These are phyloP conservation scores for Scytalidium lignicola DNA, from an alignment of 2,329 filamentous ascomycete genomes.

Conservation along the genomic window DNA sequence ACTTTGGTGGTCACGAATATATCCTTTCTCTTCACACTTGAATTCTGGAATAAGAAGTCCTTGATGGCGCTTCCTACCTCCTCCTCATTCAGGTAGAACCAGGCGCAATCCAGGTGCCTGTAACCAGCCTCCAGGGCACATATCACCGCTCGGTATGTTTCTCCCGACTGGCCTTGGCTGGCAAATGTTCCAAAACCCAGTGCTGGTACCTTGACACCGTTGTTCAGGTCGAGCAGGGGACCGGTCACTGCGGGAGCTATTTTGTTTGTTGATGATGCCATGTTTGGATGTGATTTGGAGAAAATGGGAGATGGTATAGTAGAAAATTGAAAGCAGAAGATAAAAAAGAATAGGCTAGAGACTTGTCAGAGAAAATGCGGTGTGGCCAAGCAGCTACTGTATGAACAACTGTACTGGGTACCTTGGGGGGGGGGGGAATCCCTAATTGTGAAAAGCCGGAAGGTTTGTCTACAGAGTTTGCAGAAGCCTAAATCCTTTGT, in stretches of 20 bases:
- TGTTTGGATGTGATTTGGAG: not conserved
- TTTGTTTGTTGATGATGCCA: conserved; percentile 9
- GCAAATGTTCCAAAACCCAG: conserved; percentile 40
- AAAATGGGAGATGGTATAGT: not conserved
- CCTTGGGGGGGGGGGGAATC: too few relatives aligned
- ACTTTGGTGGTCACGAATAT: conserved; percentile 83
- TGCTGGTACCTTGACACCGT: conserved; percentile 32
- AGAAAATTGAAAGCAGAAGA: too few relatives aligned
- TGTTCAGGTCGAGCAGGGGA: conserved; percentile 29
- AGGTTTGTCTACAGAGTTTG: too few relatives aligned
- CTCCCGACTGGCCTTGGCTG: conserved; percentile 29
- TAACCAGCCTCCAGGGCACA: conserved; percentile 64
- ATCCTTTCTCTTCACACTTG: conserved; percentile 68
- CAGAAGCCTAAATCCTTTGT: too few relatives aligned
- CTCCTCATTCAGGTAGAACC: conserved; percentile 76
- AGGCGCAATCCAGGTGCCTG: conserved; percentile 64
- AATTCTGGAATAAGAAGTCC: conserved; percentile 55
- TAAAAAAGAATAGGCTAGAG: too few relatives aligned
- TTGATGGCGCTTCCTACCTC: conserved; percentile 75
- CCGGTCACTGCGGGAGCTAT: conserved; percentile 23
- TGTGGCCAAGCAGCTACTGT: too few relatives aligned
- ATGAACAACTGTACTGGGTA: too few relatives aligned
- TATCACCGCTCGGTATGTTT: conserved; percentile 45
- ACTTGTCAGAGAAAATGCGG: too few relatives aligned
- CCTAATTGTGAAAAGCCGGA: too few relatives aligned